Percentiles rank a stretch among this genome's conserved stretches.
Evolutionary conservation across 164 flowering plant species (phyloP).

Genomic region (Umbilicus rupestris): DNA sequence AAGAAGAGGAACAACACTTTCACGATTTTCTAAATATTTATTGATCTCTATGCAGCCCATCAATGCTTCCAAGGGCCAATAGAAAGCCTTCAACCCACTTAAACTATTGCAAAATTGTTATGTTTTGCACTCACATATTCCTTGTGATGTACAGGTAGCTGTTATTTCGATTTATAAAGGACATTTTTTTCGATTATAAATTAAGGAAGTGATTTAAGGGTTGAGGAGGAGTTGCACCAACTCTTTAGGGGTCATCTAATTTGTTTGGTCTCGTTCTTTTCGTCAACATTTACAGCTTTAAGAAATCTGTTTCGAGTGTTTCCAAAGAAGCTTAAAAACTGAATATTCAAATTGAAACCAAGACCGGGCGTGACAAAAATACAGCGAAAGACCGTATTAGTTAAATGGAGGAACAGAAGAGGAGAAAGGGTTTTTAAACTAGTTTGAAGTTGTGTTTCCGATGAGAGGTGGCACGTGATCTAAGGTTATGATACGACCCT

Average conservation of each 20-base stretch:
- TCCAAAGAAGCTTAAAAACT: background rate
- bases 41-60: background rate
- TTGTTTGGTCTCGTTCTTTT: background rate
- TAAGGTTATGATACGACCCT: no score
- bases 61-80: slow-evolving; percentile 5
- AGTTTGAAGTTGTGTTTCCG: slow-evolving; percentile 1
- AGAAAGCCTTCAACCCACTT: background rate
- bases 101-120: background rate
- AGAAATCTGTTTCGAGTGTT: background rate
- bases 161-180: no score
- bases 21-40: background rate
- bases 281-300: background rate
- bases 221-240: slow-evolving; percentile 1
- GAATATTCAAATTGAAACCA: background rate
- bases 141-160: background rate
- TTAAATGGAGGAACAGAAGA: background rate
- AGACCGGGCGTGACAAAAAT: no score
- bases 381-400: no score
- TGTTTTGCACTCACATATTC: background rate
- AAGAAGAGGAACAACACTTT: background rate
- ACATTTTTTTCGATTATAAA: no score
- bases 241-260: background rate
- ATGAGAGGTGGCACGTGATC: background rate
- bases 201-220: background rate
- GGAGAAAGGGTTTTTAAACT: background rate